These are phyloP conservation scores for Hypoxylon sp. DNA, from an alignment of 2,329 filamentous ascomycete species.

Conservation along the genomic window DNA sequence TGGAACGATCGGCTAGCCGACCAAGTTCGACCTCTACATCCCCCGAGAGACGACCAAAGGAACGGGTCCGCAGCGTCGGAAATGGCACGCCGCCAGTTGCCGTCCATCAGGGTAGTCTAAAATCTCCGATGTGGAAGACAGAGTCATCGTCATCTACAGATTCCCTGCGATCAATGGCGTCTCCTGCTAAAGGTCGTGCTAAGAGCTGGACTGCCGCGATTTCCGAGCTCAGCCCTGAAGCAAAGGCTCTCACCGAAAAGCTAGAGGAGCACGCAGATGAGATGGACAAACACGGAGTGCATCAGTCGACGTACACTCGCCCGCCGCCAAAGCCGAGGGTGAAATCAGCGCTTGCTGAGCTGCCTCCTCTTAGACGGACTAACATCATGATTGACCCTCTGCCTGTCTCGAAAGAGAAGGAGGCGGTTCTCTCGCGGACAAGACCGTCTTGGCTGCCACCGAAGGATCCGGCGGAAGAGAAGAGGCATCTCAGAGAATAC, in stretches of 20 bases:
- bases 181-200: slow-evolving; percentile 68
- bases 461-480: slow-evolving; percentile 92
- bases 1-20: slow-evolving; percentile 69
- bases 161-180: slow-evolving; percentile 55
- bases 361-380: slow-evolving; percentile 78
- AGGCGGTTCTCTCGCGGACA: slow-evolving; percentile 84
- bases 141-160: slow-evolving; percentile 59
- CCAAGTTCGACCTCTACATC: slow-evolving; percentile 69
- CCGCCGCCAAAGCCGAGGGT: slow-evolving; percentile 65
- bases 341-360: slow-evolving; percentile 77
- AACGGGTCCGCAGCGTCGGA: slow-evolving; percentile 70
- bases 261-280: slow-evolving; percentile 83
- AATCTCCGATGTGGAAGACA: slow-evolving; percentile 69
- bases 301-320: slow-evolving; percentile 44
- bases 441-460: slow-evolving; percentile 88
- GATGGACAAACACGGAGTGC: slow-evolving; percentile 64
- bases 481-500: slow-evolving; percentile 87
- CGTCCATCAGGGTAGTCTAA: slow-evolving; percentile 71
- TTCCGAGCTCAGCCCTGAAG: slow-evolving; percentile 78
- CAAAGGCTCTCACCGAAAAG: slow-evolving; percentile 81
- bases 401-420: slow-evolving; percentile 88
- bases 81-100: slow-evolving; percentile 75
- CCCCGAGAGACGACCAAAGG: slow-evolving; percentile 66
- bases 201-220: slow-evolving; percentile 83
- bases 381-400: slow-evolving; percentile 89